Evolutionary conservation across 2,329 filamentous ascomycete species (phyloP).

Genomic region (Cercospora nicotianae): DNA sequence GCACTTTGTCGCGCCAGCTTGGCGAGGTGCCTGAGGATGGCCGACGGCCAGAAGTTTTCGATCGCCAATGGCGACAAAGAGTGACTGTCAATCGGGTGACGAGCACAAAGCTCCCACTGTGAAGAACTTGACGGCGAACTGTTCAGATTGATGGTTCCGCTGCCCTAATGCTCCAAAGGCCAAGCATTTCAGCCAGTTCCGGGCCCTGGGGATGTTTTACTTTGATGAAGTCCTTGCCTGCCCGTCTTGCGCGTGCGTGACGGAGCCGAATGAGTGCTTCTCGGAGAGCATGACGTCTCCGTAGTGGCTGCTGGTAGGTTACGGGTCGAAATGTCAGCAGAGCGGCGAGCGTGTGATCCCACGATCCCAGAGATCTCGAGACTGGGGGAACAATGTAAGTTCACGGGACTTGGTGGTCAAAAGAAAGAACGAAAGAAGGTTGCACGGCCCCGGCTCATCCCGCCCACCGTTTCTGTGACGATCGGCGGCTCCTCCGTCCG

Average conservation of each 20-base stretch:
- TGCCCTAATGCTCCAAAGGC: not conserved
- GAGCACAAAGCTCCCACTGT: not conserved
- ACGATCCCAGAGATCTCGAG: not conserved
- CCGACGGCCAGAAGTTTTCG: not conserved
- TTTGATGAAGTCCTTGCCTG: not conserved
- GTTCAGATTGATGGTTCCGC: not conserved
- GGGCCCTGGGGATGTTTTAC: not conserved
- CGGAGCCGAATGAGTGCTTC: not conserved
- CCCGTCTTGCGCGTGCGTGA: not conserved
- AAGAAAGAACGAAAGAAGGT: not conserved
- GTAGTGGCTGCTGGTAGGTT: not conserved
- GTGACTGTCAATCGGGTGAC: not conserved
- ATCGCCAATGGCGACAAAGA: not conserved
- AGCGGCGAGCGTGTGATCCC: not conserved
- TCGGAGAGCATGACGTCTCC: not conserved
- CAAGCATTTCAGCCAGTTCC: not conserved
- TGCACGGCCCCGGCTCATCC: not conserved
- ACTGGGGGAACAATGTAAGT: not conserved
- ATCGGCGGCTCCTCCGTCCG: not conserved
- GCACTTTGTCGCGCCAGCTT: not conserved
- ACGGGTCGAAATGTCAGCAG: not conserved
- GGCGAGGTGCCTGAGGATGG: not conserved
- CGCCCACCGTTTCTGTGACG: not conserved
- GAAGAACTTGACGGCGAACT: not conserved
- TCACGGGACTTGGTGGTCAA: conserved; percentile 1